Evolutionary conservation across 768 basidiomycete genomes (phyloP), one percentile per base, ranked within the genome.

Genomic region (Calocybe gangraenosa): DNA sequence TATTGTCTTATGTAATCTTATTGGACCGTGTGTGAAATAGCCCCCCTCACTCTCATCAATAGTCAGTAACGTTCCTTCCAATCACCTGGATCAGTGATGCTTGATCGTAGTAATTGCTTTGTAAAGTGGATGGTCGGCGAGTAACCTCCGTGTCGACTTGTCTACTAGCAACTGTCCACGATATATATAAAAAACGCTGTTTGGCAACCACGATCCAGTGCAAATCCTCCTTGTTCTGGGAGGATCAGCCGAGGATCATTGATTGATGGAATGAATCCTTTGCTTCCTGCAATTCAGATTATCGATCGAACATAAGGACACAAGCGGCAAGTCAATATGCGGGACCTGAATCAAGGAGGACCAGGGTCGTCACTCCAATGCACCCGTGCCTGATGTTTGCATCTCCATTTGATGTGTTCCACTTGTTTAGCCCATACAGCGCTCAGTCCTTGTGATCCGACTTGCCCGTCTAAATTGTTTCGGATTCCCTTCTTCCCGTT

Each of bases 401-500:
- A 34, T 34, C 37, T 40, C 32, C 28, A 32, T 40, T 40, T 40
- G 30, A 40, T 37, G 7, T 8, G 8, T 34, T 28, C 33, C 35
- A 30, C 39, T 46, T 20, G 9, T 17, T 39, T 22, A 33, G 21
- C 38, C 39, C 46, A 21, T 21, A 13, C 15, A 40, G 46, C 50
- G 50, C 50, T 48, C 50, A 48, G 40, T 37, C 50, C 50, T 45
- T 10, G 15, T 48, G 50, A 52, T 48, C 50, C 50, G 47, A 23
- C 15, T 11, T 48, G 40, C 34, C 50, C 50, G 44, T 28, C 17
- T 10, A 23, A 32, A 32, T 42, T 38, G 50, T 51, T 51, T 48
- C 47, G 48, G 21, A n/a, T 19, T 18, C 25, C 25, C 25, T 28
- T 28, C 6, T 28, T 28, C 25, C 25, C 25, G 25, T 28, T 28